phyloP scores from a whole-genome alignment of 169 alveolate genomes.

The Blepharisma undulans region DNA sequence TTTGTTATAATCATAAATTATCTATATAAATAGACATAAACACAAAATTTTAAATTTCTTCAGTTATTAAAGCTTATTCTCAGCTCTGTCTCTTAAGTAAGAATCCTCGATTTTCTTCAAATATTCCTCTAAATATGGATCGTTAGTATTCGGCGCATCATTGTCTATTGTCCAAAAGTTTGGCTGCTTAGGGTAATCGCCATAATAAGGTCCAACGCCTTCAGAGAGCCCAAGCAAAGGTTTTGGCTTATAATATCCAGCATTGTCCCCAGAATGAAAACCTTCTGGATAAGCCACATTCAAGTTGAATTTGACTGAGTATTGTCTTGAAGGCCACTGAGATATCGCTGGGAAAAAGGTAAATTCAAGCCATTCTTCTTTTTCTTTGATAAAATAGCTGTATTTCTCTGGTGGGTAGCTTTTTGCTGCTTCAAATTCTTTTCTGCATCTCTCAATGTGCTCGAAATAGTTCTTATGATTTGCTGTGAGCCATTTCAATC shows the following conservation, averaged over 20 bases:
- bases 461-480: constrained; percentile 33
- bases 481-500: background rate
- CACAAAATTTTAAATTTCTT: background rate
- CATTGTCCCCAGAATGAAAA: constrained; percentile 1
- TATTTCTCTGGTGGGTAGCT: background rate
- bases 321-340: constrained; percentile 37
- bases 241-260: constrained; percentile 36
- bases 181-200: background rate
- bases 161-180: too few species aligned
- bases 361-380: constrained; percentile 41
- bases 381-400: background rate
- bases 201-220: constrained; percentile 14
- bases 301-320: background rate
- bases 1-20: too few species aligned
- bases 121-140: background rate
- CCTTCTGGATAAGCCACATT: constrained; percentile 38
- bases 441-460: constrained; percentile 4
- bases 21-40: too few species aligned
- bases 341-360: constrained; percentile 43
- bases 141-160: background rate
- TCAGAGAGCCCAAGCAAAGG: constrained; percentile 12
- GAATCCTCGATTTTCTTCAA: background rate
- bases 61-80: background rate
- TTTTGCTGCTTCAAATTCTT: constrained; percentile 25
- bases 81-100: background rate